phyloP scores from a whole-genome alignment of 305 asterid species.

The Rubia tinctorum region DNA sequence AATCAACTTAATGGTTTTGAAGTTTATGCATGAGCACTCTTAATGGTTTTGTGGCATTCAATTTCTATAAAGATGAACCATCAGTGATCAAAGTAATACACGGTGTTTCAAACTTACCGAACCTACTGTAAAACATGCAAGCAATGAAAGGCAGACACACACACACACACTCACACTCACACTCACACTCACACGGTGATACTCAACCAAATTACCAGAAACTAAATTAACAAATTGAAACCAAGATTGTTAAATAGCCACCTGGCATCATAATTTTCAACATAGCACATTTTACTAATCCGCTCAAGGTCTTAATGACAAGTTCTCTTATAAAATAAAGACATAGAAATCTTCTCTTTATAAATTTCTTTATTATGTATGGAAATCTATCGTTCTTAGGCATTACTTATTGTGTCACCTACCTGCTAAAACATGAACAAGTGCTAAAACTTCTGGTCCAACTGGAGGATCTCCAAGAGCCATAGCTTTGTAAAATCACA shows the following conservation, averaged over 20 bases:
- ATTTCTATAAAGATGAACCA: too few species aligned
- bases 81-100: too few species aligned
- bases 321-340: background rate
- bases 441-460: background rate
- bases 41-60: too few species aligned
- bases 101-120: too few species aligned
- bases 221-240: background rate
- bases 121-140: too few species aligned
- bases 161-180: too few species aligned
- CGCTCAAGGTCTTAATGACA: background rate
- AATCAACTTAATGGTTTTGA: too few species aligned
- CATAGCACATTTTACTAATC: background rate
- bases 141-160: too few species aligned
- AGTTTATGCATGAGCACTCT: too few species aligned
- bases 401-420: too few species aligned
- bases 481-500: background rate
- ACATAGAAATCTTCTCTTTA: background rate
- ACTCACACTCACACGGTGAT: too few species aligned
- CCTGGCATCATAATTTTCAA: background rate
- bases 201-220: background rate
- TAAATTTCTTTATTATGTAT: background rate
- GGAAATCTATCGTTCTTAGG: background rate
- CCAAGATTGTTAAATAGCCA: background rate
- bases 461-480: conserved; percentile 1
- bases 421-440: background rate